A percentile compares a stretch with the other conserved stretches of the same genome.
Evolutionary conservation across 768 basidiomycete species (phyloP).

Genomic region (Boletus fagicola): DNA sequence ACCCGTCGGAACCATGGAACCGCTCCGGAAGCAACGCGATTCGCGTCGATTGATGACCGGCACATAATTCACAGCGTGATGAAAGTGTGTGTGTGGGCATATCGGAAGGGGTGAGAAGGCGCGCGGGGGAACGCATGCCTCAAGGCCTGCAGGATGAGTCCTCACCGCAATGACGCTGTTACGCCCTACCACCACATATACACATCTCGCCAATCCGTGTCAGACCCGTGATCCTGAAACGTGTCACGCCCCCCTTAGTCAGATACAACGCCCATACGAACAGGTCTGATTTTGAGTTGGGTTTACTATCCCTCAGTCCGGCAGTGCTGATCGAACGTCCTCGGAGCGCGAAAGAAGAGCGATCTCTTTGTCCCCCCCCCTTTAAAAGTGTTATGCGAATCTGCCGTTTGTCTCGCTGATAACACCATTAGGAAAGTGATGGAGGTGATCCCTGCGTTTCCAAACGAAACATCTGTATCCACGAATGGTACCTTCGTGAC

Average conservation of each 20-base stretch:
- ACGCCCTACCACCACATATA: conserved; percentile 12
- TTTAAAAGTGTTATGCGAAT: conserved; percentile 6
- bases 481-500: conserved; percentile 10
- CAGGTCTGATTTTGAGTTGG: not conserved
- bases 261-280: conserved; percentile 2
- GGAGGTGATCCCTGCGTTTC: conserved; percentile 12
- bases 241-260: conserved; percentile 9
- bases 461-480: conserved; percentile 11
- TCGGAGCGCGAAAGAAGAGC: conserved; percentile 16
- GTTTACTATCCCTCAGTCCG: conserved; percentile 1
- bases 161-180: conserved; percentile 9
- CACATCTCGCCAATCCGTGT: conserved; percentile 3
- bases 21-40: not conserved
- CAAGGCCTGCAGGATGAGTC: conserved; percentile 7
- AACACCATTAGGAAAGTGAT: conserved; percentile 22
- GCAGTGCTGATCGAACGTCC: conserved; percentile 10
- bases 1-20: not conserved
- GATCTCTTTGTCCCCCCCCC: not conserved
- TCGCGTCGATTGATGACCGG: not conserved
- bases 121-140: not conserved
- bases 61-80: conserved; percentile 3
- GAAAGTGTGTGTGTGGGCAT: not conserved
- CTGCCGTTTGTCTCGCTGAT: conserved; percentile 16
- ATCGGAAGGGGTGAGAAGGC: not conserved
- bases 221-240: conserved; percentile 17